Conservation (phyloP, 805 yeast species). For the Dipodascus albidus region DNA sequence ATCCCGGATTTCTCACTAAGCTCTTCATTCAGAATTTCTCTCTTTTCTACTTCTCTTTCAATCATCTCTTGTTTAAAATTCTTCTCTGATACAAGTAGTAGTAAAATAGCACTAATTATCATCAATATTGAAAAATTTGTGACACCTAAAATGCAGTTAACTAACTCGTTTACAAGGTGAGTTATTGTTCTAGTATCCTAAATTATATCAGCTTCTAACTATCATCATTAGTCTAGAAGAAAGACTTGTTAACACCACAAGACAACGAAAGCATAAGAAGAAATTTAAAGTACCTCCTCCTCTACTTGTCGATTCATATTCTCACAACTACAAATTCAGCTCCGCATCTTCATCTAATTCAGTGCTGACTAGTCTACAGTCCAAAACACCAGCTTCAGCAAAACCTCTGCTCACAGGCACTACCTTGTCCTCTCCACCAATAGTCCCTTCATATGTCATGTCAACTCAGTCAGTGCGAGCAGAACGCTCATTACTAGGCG, state of each 20-base stretch:
- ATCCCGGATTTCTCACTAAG: background rate
- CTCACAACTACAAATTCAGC: background rate
- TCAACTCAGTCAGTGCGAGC: background rate
- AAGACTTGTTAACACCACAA: background rate
- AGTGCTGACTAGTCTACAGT: no score
- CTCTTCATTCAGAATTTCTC: background rate
- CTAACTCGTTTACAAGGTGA: constrained; percentile 1
- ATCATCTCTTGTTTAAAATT: background rate
- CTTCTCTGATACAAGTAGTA: no score
- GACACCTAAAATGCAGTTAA: background rate
- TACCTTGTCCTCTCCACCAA: background rate
- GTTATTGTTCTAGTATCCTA: background rate
- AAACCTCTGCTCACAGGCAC: background rate
- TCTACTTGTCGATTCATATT: background rate
- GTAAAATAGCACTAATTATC: no score
- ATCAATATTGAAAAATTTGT: no score
- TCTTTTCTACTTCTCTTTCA: background rate
- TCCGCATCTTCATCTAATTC: no score
- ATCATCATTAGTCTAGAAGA: background rate
- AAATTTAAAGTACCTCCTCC: background rate
- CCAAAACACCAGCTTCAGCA: background rate
- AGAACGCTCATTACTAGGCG: constrained; percentile 1
- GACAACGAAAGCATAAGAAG: background rate
- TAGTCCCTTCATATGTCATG: background rate
- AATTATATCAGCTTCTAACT: background rate